Base-by-base conservation (phyloP, 2,329 filamentous ascomycete species). In the Fusarium transvaalense region DNA sequence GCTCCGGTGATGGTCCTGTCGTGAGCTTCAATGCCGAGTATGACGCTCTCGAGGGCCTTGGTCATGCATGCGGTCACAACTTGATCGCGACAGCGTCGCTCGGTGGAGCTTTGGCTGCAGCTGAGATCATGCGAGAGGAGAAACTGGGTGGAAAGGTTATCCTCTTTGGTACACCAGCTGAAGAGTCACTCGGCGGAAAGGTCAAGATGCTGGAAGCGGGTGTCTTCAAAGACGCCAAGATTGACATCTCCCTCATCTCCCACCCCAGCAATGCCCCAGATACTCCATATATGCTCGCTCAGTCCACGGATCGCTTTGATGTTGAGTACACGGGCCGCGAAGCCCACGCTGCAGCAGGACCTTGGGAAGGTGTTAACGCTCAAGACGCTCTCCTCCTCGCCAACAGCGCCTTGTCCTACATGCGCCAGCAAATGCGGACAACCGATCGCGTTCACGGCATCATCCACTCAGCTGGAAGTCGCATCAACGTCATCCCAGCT, bases 21-120 rank as follows among this genome's bases (percentile, higher is more conserved):
- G 79, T 83, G 12, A 80, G 78, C 15, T 83, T 83, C 59, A 82
- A 82, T 57, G 79, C 77, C 1, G 80, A 82, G 41, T 78, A 78
- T 13, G 76, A 73, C 13, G 71, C 71, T 8, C 58, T 73, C 0
- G 62, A 69, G 2, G 58, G 54, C 0, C 46, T 73, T 1, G 71
- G 71, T 6, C 71, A 73, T 45, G 71, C 71, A 0, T 73, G 71
- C 19, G 71, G 71, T 0, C 71, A 73, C 8, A 73, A 73, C 15
- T 32, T 73, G 35, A 73, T 73, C 19, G 71, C 71, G 0, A 73
- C 66, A 0, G 68, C 59, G 1, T 73, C 71, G 0, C 31, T 73
- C 0, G 50, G 55, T 1, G 71, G 68, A 3, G 68, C 66, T 1
- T 42, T 73, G 8, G 71, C 71, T 5, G 21, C 63, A 0, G 66